Percentiles rank a stretch among this genome's conserved stretches.
Evolutionary conservation across 2,329 filamentous ascomycete genomes (phyloP).

Genomic region (Colletotrichum shisoi): DNA sequence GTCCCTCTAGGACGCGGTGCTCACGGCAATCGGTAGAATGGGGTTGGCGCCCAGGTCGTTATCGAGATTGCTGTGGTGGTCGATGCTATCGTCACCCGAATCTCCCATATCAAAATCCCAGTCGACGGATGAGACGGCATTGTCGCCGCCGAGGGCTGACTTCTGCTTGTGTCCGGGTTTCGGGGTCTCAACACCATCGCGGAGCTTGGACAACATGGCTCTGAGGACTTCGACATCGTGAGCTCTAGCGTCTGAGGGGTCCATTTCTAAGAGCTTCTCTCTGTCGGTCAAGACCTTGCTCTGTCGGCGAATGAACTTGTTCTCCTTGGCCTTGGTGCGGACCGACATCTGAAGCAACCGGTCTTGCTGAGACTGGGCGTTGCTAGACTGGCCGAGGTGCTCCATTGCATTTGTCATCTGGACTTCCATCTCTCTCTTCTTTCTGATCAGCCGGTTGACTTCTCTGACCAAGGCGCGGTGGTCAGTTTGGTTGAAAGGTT

Average conservation of each 20-base stretch:
- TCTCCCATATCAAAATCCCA: neutral
- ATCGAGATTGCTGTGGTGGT: slow-evolving; percentile 12
- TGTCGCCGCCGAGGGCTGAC: neutral
- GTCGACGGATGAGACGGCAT: neutral
- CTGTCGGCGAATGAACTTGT: slow-evolving; percentile 24
- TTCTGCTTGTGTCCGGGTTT: neutral
- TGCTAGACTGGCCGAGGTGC: neutral
- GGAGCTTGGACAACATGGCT: slow-evolving; percentile 13
- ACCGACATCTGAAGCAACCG: neutral
- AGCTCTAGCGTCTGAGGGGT: slow-evolving; percentile 21
- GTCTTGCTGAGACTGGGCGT: slow-evolving; percentile 22
- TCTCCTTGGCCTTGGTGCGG: slow-evolving; percentile 10
- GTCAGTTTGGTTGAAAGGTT: slow-evolving; percentile 1
- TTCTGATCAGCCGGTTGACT: slow-evolving; percentile 1
- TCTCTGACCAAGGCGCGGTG: neutral
- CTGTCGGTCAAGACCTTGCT: slow-evolving; percentile 5
- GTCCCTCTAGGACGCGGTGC: slow-evolving; percentile 21
- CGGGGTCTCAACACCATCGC: neutral
- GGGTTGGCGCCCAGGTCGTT: slow-evolving; percentile 18
- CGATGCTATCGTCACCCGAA: neutral
- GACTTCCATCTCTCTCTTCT: slow-evolving; percentile 2
- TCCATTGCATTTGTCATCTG: neutral
- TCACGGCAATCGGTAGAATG: neutral
- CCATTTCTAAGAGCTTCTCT: slow-evolving; percentile 12
- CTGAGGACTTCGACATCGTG: slow-evolving; percentile 17